phyloP scores from a whole-genome alignment of 345 rosid genomes.

The Sisymbrium irio region DNA sequence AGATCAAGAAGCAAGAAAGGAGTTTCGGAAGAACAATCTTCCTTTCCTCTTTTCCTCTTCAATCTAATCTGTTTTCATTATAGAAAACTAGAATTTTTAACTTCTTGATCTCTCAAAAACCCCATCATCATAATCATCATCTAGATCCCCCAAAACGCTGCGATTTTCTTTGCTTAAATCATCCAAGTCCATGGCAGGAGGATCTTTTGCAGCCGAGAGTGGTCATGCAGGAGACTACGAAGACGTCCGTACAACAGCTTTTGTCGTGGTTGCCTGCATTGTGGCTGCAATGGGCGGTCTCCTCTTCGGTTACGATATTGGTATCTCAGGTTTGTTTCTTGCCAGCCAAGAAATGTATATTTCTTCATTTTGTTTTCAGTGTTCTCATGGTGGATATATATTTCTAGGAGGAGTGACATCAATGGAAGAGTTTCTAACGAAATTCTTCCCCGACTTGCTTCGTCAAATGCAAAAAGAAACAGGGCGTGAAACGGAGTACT shows the following conservation, averaged over 20 bases:
- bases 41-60: not conserved
- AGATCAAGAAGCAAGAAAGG: slow-evolving; percentile 13
- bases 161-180: not conserved
- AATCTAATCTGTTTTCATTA: not conserved
- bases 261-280: slow-evolving; percentile 29
- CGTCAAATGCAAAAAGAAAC: not conserved
- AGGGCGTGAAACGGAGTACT: slow-evolving; percentile 34
- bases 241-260: slow-evolving; percentile 6
- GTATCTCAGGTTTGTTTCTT: slow-evolving; percentile 46
- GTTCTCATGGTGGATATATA: not conserved
- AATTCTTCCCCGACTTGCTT: slow-evolving; percentile 41
- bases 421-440: slow-evolving; percentile 41
- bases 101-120: not conserved
- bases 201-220: not conserved
- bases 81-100: not conserved
- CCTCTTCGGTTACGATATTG: slow-evolving; percentile 47
- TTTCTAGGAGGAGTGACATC: slow-evolving; percentile 50
- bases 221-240: not conserved
- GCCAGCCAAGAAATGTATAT: not conserved
- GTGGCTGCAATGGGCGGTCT: slow-evolving; percentile 45
- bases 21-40: slow-evolving; percentile 5
- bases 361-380: not conserved
- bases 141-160: not conserved
- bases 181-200: slow-evolving; percentile 16
- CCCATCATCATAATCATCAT: slow-evolving; percentile 3